A percentile compares a stretch with the other conserved stretches of the same genome.
Conservation (phyloP, 805 yeast species). For the Hemisphaericaspora nanyangensis region DNA sequence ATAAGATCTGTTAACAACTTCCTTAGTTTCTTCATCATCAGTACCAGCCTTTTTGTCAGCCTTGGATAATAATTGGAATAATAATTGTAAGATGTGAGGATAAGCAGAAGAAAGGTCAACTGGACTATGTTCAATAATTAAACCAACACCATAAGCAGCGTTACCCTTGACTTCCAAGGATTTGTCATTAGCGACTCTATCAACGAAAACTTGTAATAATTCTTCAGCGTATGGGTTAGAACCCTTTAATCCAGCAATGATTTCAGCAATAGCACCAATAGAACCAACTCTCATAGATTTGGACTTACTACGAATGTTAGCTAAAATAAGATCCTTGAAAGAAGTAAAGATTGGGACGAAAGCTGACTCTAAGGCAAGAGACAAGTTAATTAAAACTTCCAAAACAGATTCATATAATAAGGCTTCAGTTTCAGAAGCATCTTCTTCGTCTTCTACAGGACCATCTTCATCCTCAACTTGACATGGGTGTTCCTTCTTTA, state of each 20-base stretch:
- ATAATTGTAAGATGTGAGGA: slow-evolving; percentile 67
- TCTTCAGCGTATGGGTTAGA: slow-evolving; percentile 65
- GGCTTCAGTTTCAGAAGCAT: slow-evolving; percentile 48
- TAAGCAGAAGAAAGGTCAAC: slow-evolving; percentile 62
- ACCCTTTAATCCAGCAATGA: slow-evolving; percentile 68
- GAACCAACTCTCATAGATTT: slow-evolving; percentile 74
- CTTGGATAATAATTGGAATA: slow-evolving; percentile 77
- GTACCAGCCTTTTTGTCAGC: slow-evolving; percentile 48
- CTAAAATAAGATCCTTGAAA: slow-evolving; percentile 61
- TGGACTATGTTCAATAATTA: slow-evolving; percentile 53
- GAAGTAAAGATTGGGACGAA: slow-evolving; percentile 69
- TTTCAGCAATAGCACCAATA: slow-evolving; percentile 88
- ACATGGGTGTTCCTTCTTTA: slow-evolving; percentile 80
- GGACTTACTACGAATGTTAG: slow-evolving; percentile 58
- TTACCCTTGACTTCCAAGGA: slow-evolving; percentile 89
- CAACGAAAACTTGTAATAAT: slow-evolving; percentile 64
- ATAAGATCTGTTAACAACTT: slow-evolving; percentile 73
- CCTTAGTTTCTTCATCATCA: slow-evolving; percentile 68
- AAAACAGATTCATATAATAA: slow-evolving; percentile 78
- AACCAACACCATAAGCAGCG: slow-evolving; percentile 94
- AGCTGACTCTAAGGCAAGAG: slow-evolving; percentile 74
- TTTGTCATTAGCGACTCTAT: slow-evolving; percentile 67
- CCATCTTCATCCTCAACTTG: slow-evolving; percentile 71
- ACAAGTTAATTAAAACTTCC: slow-evolving; percentile 77
- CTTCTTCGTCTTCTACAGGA: slow-evolving; percentile 53